Conservation (phyloP, 495 filamentous ascomycete genomes). For the Lasiosphaeris hirsuta region DNA sequence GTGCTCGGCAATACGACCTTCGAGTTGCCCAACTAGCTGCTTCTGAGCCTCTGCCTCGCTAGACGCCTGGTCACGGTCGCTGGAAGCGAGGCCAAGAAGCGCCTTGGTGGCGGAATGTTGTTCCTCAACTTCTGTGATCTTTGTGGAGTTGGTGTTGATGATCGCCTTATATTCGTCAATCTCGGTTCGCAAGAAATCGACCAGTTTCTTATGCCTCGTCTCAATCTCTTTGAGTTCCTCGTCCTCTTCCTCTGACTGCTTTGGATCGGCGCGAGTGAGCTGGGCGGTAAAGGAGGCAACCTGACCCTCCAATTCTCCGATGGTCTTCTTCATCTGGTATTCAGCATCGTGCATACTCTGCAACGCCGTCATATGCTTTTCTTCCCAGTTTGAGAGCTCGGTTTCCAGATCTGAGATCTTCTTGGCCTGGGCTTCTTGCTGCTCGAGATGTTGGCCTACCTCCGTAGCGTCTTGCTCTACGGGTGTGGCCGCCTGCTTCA, state of each 20-base stretch:
- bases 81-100: slow-evolving; percentile 51
- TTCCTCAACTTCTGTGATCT: slow-evolving; percentile 63
- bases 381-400: slow-evolving; percentile 72
- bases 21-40: slow-evolving; percentile 53
- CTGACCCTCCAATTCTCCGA: slow-evolving; percentile 65
- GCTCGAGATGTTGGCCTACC: slow-evolving; percentile 11
- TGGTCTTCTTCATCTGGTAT: slow-evolving; percentile 64
- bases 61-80: slow-evolving; percentile 43
- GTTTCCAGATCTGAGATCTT: slow-evolving; percentile 69
- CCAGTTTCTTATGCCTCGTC: slow-evolving; percentile 59
- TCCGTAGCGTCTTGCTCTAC: slow-evolving; percentile 15
- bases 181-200: slow-evolving; percentile 65
- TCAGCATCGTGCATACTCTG: slow-evolving; percentile 72
- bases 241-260: slow-evolving; percentile 29
- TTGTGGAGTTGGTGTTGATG: slow-evolving; percentile 58
- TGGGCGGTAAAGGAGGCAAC: slow-evolving; percentile 38
- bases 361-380: slow-evolving; percentile 67
- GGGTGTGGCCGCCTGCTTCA: slow-evolving; percentile 41
- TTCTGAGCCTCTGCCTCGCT: slow-evolving; percentile 49
- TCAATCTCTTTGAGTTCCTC: slow-evolving; percentile 34
- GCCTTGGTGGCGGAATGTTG: slow-evolving; percentile 57
- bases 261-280: slow-evolving; percentile 31
- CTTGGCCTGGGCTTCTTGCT: slow-evolving; percentile 49
- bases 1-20: slow-evolving; percentile 54
- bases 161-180: slow-evolving; percentile 76